Evolutionary conservation across 768 basidiomycete species (phyloP).

Genomic region (Pisolithus microcarpus): DNA sequence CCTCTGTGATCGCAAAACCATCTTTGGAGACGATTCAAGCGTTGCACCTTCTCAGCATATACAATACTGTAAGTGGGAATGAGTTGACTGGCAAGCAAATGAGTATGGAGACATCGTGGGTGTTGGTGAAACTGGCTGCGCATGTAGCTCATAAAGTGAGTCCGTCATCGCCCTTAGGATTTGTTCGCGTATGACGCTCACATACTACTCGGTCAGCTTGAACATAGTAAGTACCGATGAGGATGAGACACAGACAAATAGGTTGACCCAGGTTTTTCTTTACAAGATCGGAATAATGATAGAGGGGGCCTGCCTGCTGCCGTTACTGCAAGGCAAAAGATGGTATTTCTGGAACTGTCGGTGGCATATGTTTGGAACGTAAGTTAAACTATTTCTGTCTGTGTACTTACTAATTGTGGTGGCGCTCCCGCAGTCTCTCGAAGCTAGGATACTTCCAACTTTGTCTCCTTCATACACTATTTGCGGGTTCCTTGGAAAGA

Average conservation of each 20-base stretch:
- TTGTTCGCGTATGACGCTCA: slow-evolving; percentile 6
- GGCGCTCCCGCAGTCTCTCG: slow-evolving; percentile 45
- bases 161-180: slow-evolving; percentile 10
- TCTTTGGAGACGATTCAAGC: slow-evolving; percentile 64
- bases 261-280: slow-evolving; percentile 8
- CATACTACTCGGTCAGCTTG: slow-evolving; percentile 40
- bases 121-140: slow-evolving; percentile 53
- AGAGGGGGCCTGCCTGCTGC: slow-evolving; percentile 55
- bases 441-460: slow-evolving; percentile 63
- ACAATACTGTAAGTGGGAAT: slow-evolving; percentile 62
- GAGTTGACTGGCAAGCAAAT: slow-evolving; percentile 50
- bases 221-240: slow-evolving; percentile 49
- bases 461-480: slow-evolving; percentile 62
- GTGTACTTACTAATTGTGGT: slow-evolving; percentile 5
- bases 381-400: slow-evolving; percentile 9
- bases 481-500: slow-evolving; percentile 47
- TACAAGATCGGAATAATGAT: slow-evolving; percentile 52
- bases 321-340: slow-evolving; percentile 57
- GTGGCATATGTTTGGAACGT: slow-evolving; percentile 63
- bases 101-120: slow-evolving; percentile 70
- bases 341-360: slow-evolving; percentile 75
- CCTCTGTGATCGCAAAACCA: slow-evolving; percentile 65
- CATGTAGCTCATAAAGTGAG: slow-evolving; percentile 61
- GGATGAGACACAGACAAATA: slow-evolving; percentile 4
- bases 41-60: slow-evolving; percentile 61